phyloP scores from a whole-genome alignment of 345 rosid genomes.

The Syzygium jambos region DNA sequence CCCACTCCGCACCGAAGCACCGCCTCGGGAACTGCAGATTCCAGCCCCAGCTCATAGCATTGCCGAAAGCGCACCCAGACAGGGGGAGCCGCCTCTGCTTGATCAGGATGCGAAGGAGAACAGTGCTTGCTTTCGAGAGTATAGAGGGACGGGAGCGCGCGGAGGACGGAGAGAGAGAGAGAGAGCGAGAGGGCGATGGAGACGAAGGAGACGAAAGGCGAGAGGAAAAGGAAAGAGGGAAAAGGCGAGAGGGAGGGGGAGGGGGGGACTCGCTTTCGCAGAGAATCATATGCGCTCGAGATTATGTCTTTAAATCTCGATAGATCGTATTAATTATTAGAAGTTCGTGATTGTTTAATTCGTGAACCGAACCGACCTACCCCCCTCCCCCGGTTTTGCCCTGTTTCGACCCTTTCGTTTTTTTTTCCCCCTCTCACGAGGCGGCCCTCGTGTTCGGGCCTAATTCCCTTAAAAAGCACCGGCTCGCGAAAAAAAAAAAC shows the following conservation, averaged over 20 bases:
- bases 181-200: background rate
- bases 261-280: background rate
- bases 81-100: background rate
- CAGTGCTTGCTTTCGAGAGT: background rate
- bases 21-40: slow-evolving; percentile 3
- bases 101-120: background rate
- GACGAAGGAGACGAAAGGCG: slow-evolving; percentile 1
- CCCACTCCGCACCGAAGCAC: background rate
- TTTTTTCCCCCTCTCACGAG: background rate
- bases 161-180: background rate
- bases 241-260: background rate
- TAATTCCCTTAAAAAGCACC: background rate
- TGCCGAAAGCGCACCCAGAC: background rate
- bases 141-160: background rate
- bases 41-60: slow-evolving; percentile 8
- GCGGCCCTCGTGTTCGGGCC: background rate
- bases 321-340: background rate
- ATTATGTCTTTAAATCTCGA: background rate
- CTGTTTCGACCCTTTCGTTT: background rate
- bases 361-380: background rate
- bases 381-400: background rate
- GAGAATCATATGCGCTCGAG: background rate
- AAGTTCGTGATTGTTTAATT: background rate
- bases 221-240: slow-evolving; percentile 1
- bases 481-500: background rate